Evolutionary conservation across 2,329 filamentous ascomycete species (phyloP), one percentile per base, ranked within the genome.

Genomic region (Trichoderma atrobrunneum): DNA sequence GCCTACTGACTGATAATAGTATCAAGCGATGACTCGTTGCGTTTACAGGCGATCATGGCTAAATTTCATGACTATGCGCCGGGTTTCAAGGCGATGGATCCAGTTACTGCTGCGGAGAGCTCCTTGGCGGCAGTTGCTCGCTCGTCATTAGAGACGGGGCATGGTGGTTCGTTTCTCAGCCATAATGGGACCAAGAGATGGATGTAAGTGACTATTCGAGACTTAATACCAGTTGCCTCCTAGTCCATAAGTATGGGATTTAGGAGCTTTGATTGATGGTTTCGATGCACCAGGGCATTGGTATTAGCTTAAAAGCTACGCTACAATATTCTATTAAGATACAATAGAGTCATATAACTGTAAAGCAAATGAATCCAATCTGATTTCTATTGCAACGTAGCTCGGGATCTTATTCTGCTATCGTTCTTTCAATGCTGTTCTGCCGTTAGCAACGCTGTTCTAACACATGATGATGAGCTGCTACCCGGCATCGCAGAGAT

Each of bases 201-300:
- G 39, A 43, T 43, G 39, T 43, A 10, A 10, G 4, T n/a, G 3
- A n/a, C 5, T 43, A 43, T 43, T n/a, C 4, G 7, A 43, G 7
- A 7, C 7, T n/a, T 18, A 43, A 43, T 7, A n/a, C 3, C 7
- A 10, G 3, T n/a, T 43, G 7, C 10, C 39, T 43, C 3, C 7
- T 1, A 18, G 16, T 10, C 39, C 0, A 43, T n/a, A 43, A 7
- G 3, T 43, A 4, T 1, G 18, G 7, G 39, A 10, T 43, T 10
- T 0, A 3, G 1, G 3, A 3, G 1, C 16, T 0, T 43, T 8
- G 18, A 0, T 39, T 18, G 16, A n/a, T 10, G 3, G 1, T 43
- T 43, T 39, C 7, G 3, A 5, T 1, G 8, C 7, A 43, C 7
- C 7, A 43, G 3, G 16, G 18, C 3, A 5, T 43, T 10, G 18